These are phyloP conservation scores for Cutaneotrichosporon sp. DNA, from an alignment of 1,284 basidiomycete species.

Conservation along the genomic window DNA sequence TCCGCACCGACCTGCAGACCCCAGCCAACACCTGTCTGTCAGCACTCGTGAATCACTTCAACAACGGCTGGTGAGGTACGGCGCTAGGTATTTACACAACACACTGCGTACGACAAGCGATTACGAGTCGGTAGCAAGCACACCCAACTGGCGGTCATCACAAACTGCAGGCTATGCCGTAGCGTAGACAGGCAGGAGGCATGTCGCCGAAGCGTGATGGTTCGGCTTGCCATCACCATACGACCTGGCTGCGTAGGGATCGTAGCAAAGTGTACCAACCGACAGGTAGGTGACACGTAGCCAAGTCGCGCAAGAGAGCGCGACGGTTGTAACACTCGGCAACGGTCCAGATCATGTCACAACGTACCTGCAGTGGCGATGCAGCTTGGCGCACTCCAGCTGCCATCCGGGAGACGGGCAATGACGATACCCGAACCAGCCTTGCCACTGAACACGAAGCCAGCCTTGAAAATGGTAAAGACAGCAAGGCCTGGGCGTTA, in stretches of 20 bases:
- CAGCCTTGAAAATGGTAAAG: conserved; percentile 87
- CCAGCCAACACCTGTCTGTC: conserved; percentile 69
- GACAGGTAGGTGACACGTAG: neutral
- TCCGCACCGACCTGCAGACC: conserved; percentile 89
- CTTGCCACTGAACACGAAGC: conserved; percentile 95
- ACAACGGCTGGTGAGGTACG: neutral
- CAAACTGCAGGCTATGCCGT: neutral
- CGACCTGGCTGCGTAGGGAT: neutral
- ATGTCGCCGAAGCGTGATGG: neutral
- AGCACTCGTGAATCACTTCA: neutral
- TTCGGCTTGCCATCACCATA: too few relatives aligned
- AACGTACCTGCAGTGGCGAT: conserved; percentile 83
- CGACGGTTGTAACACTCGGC: neutral
- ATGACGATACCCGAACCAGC: conserved; percentile 93
- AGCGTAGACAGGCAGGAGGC: too few relatives aligned
- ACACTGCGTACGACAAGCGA: neutral
- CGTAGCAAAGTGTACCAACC: neutral
- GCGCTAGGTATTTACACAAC: neutral
- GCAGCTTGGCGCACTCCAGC: conserved; percentile 95
- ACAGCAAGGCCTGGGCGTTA: conserved; percentile 75
- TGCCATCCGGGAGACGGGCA: conserved; percentile 92
- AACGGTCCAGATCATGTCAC: conserved; percentile 1
- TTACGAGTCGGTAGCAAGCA: neutral
- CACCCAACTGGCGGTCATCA: neutral
- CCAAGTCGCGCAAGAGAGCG: neutral